These are phyloP conservation scores for Phoenix dactylifera DNA, from an alignment of 176 grass and related monocot species.

Conservation along the genomic window DNA sequence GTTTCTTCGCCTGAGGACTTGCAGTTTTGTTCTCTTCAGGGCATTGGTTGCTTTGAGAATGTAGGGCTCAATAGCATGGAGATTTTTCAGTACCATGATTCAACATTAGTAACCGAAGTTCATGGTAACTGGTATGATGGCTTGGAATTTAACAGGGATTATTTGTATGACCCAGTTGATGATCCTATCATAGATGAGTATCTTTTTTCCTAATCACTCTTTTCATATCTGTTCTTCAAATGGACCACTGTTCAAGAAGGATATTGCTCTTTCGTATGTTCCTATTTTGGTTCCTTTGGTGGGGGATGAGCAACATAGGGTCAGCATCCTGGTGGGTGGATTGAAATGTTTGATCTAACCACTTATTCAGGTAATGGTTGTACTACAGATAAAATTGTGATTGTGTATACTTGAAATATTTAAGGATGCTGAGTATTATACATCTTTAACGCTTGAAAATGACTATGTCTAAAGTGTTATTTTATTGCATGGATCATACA, in stretches of 20 bases:
- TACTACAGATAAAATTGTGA: constrained; percentile 43
- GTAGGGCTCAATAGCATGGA: constrained; percentile 54
- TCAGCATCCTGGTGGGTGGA: constrained; percentile 49
- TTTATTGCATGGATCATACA: too few relatives aligned
- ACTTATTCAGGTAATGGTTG: constrained; percentile 37
- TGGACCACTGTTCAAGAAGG: constrained; percentile 15
- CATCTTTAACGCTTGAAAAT: constrained; percentile 13
- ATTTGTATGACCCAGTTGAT: constrained; percentile 29
- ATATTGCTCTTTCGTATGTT: constrained; percentile 32
- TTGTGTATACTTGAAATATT: constrained; percentile 29
- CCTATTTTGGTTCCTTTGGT: constrained; percentile 12
- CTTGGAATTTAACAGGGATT: constrained; percentile 33
- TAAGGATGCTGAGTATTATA: constrained; percentile 13
- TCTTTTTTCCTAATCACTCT: constrained; percentile 57
- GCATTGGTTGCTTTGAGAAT: constrained; percentile 58
- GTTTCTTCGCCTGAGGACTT: constrained; percentile 52
- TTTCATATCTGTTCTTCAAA: neutral
- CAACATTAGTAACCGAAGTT: constrained; percentile 27
- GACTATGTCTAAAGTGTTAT: too few relatives aligned
- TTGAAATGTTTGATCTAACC: constrained; percentile 63
- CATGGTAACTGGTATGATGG: constrained; percentile 83
- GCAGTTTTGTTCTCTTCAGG: constrained; percentile 44
- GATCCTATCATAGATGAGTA: constrained; percentile 56
- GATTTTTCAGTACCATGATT: constrained; percentile 51
- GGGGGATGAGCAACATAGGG: constrained; percentile 36